A percentile compares a stretch with the other conserved stretches of the same genome.
phyloP scores from a whole-genome alignment of 306 rosid genomes.

The Cotoneaster glaucophyllus region DNA sequence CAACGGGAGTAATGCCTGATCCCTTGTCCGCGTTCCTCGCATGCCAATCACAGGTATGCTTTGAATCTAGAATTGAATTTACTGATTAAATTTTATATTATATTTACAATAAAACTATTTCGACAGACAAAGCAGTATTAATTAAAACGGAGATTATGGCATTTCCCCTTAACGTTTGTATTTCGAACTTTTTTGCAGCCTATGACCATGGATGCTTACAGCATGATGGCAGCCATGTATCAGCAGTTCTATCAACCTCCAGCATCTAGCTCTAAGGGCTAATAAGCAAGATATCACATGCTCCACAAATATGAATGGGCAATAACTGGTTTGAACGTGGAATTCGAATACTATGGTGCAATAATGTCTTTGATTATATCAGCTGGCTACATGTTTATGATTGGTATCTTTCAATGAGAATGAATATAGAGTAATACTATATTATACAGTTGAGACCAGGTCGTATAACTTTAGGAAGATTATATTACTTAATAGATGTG shows the following conservation, averaged over 20 bases:
- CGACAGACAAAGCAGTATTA: too few species aligned
- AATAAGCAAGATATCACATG: not conserved
- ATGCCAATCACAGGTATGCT: slow-evolving; percentile 63
- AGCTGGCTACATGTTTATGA: not conserved
- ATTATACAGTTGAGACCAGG: too few species aligned
- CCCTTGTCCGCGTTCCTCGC: slow-evolving; percentile 57
- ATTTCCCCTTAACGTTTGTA: too few species aligned
- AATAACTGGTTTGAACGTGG: not conserved
- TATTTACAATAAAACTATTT: too few species aligned
- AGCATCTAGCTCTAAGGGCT: slow-evolving; percentile 51
- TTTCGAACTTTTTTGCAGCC: slow-evolving; percentile 40
- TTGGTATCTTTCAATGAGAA: not conserved
- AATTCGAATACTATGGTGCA: not conserved
- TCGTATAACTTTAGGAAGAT: too few species aligned
- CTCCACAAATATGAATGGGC: not conserved
- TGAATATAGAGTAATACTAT: not conserved
- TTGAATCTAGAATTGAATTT: too few species aligned
- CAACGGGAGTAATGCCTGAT: slow-evolving; percentile 34
- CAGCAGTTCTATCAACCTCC: slow-evolving; percentile 66
- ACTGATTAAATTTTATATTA: too few species aligned
- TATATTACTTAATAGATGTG: too few species aligned
- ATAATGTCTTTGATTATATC: not conserved
- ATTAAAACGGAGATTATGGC: too few species aligned
- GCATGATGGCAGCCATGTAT: slow-evolving; percentile 66
- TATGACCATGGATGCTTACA: slow-evolving; percentile 63